Evolutionary conservation across 768 basidiomycete species (phyloP).

Genomic region (Filobasidium wieringae): DNA sequence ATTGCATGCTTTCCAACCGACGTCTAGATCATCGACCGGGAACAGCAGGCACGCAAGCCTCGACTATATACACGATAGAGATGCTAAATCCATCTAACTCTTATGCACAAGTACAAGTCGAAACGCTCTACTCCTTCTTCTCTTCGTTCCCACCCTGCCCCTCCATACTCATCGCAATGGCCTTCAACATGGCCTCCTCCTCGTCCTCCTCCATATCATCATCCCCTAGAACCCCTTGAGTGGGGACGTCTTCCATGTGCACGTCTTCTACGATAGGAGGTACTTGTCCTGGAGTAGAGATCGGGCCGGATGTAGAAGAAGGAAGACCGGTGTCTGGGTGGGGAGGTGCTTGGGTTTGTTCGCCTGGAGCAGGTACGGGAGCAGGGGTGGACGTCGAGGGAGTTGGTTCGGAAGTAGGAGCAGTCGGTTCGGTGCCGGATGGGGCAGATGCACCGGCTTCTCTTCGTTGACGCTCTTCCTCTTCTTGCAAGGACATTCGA

Average conservation of each 20-base stretch:
- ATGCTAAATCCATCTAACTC: neutral
- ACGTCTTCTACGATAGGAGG: conserved; percentile 49
- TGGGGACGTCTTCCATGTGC: conserved; percentile 49
- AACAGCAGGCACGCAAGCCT: too few relatives aligned
- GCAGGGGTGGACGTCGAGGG: conserved; percentile 26
- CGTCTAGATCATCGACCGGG: too few relatives aligned
- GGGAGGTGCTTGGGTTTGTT: conserved; percentile 13
- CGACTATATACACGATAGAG: neutral
- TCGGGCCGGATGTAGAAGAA: conserved; percentile 9
- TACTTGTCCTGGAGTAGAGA: conserved; percentile 17
- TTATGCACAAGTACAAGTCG: too few relatives aligned
- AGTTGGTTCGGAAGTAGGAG: conserved; percentile 25
- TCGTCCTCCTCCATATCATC: conserved; percentile 49
- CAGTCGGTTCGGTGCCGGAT: conserved; percentile 37
- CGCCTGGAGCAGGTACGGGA: conserved; percentile 16
- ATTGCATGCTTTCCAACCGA: neutral
- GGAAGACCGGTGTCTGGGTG: conserved; percentile 8
- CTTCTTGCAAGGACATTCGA: conserved; percentile 81
- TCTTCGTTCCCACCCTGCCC: conserved; percentile 23
- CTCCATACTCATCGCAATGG: conserved; percentile 81
- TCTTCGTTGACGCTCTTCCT: conserved; percentile 66
- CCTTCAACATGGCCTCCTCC: conserved; percentile 78
- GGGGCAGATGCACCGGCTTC: conserved; percentile 43
- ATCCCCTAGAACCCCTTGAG: conserved; percentile 37
- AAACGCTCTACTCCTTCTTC: too few relatives aligned